These are phyloP conservation scores for Penicillium soppii DNA, from an alignment of 495 filamentous ascomycete species.

Conservation along the genomic window DNA sequence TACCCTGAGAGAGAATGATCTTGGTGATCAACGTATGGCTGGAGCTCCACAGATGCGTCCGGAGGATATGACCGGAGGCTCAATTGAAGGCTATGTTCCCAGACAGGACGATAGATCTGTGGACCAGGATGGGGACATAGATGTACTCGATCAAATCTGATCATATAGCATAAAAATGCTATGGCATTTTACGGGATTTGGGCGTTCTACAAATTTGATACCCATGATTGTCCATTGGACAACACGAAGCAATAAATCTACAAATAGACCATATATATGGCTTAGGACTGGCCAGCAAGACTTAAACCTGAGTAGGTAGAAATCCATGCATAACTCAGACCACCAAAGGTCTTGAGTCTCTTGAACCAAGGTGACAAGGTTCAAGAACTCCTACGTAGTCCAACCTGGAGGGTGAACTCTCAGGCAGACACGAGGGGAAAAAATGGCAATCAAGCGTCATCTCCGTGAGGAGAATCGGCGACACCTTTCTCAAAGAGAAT, in stretches of 20 bases:
- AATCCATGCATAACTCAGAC: constrained; percentile 8
- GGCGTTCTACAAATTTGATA: constrained; percentile 20
- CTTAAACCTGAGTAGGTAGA: not conserved
- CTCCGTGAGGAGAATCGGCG: constrained; percentile 71
- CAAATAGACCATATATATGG: constrained; percentile 11
- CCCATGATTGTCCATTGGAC: constrained; percentile 22
- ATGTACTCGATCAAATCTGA: constrained; percentile 37
- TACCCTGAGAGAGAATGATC: constrained; percentile 40
- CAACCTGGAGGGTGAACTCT: constrained; percentile 4
- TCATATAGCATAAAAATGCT: constrained; percentile 1
- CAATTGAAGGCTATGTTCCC: constrained; percentile 49
- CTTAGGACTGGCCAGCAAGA: constrained; percentile 6
- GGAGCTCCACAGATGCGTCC: constrained; percentile 33
- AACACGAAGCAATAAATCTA: constrained; percentile 13
- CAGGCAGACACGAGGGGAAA: constrained; percentile 36
- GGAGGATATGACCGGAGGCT: constrained; percentile 38
- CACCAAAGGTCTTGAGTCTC: constrained; percentile 13
- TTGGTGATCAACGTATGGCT: constrained; percentile 8
- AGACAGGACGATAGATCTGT: too few relatives aligned
- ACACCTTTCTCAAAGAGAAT: constrained; percentile 73
- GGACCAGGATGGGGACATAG: too few relatives aligned
- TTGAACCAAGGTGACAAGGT: not conserved
- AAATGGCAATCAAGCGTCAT: constrained; percentile 93
- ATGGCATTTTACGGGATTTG: constrained; percentile 9
- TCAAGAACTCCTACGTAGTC: constrained; percentile 25